Conservation (phyloP, 805 yeast genomes). For the Wickerhamiella spandovensis region DNA sequence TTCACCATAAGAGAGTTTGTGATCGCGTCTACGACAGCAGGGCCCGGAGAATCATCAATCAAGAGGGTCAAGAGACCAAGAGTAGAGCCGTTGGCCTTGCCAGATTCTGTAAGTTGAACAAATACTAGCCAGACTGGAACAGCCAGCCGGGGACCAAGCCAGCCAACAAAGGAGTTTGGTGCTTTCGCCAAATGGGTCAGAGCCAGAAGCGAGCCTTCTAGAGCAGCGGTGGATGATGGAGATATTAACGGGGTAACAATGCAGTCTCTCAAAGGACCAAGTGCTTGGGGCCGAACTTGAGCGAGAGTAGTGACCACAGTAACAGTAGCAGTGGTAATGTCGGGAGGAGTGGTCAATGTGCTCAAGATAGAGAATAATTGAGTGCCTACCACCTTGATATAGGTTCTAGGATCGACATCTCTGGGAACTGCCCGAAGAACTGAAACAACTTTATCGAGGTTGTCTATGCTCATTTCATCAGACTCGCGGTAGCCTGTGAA, state of each 20-base stretch:
- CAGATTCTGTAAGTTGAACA: slow-evolving; percentile 9
- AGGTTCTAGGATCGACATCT: slow-evolving; percentile 32
- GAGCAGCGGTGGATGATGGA: neutral
- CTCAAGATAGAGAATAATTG: slow-evolving; percentile 49
- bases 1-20: slow-evolving; percentile 34
- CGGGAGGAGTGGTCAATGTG: slow-evolving; percentile 34
- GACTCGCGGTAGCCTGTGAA: slow-evolving; percentile 63
- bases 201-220: slow-evolving; percentile 9
- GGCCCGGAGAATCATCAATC: slow-evolving; percentile 2
- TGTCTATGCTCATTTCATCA: slow-evolving; percentile 53
- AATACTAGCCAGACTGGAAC: slow-evolving; percentile 17
- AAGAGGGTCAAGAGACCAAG: slow-evolving; percentile 6
- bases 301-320: slow-evolving; percentile 3
- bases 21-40: neutral
- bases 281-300: slow-evolving; percentile 6
- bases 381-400: slow-evolving; percentile 43
- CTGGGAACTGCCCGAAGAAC: slow-evolving; percentile 52
- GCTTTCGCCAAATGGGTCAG: slow-evolving; percentile 5
- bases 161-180: slow-evolving; percentile 4
- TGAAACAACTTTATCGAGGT: slow-evolving; percentile 52
- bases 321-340: slow-evolving; percentile 5
- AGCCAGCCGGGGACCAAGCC: slow-evolving; percentile 3
- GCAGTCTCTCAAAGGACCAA: slow-evolving; percentile 11
- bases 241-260: slow-evolving; percentile 8
- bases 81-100: slow-evolving; percentile 12